phyloP scores from a whole-genome alignment of 495 filamentous ascomycete species.

The Penicillium salamii region DNA sequence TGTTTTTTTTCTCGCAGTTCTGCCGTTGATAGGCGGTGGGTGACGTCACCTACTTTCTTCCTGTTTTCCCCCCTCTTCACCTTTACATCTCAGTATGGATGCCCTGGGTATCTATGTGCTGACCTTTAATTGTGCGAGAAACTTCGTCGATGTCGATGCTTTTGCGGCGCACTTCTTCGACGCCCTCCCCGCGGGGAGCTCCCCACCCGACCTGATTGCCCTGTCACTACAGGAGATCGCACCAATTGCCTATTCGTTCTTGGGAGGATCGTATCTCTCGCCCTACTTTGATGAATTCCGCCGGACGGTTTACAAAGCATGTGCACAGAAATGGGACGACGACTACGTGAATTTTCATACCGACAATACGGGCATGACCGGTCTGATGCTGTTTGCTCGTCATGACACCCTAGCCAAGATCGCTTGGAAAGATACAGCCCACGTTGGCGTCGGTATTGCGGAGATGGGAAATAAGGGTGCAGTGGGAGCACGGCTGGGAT shows the following conservation, averaged over 20 bases:
- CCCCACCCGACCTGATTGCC: constrained; percentile 66
- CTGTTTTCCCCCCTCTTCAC: background rate
- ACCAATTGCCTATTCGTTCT: constrained; percentile 76
- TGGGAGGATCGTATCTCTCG: constrained; percentile 76
- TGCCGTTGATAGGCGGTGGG: background rate
- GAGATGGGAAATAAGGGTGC: constrained; percentile 96
- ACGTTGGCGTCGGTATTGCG: constrained; percentile 74
- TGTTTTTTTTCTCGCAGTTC: no score
- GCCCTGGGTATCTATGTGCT: constrained; percentile 63
- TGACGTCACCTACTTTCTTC: background rate
- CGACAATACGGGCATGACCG: constrained; percentile 84
- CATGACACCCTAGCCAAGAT: constrained; percentile 55
- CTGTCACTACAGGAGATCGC: constrained; percentile 88
- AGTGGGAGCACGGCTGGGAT: constrained; percentile 70
- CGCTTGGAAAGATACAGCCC: constrained; percentile 61
- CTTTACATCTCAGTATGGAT: constrained; percentile 37
- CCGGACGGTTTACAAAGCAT: constrained; percentile 67
- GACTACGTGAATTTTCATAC: constrained; percentile 52
- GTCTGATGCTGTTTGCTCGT: constrained; percentile 72
- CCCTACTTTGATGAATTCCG: constrained; percentile 70
- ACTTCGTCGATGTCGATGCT: constrained; percentile 56
- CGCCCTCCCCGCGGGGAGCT: constrained; percentile 51
- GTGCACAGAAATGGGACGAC: constrained; percentile 35
- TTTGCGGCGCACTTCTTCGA: constrained; percentile 73
- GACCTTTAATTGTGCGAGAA: constrained; percentile 86